phyloP scores from a whole-genome alignment of 192 early-diverging fungal species.

The Backusella luteola region DNA sequence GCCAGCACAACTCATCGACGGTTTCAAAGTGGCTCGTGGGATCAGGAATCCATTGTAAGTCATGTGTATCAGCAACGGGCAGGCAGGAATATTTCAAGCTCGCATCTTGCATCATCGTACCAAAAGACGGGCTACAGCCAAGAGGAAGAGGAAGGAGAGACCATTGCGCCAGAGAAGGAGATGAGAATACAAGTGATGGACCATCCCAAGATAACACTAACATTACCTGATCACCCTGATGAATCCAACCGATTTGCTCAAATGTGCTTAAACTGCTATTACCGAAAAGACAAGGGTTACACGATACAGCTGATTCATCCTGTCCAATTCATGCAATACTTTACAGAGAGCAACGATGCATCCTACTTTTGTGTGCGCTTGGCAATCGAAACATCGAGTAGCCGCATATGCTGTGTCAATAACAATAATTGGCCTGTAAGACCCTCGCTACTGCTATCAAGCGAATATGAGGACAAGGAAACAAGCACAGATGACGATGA shows the following conservation, averaged over 20 bases:
- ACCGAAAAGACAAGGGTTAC: neutral
- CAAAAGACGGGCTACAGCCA: neutral
- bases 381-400: neutral
- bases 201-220: neutral
- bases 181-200: neutral
- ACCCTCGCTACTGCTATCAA: neutral
- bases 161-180: neutral
- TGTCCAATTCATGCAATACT: slow-evolving; percentile 10
- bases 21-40: neutral
- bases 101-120: neutral
- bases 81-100: neutral
- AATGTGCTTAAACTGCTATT: slow-evolving; percentile 1
- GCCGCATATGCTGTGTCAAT: neutral
- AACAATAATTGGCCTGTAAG: slow-evolving; percentile 12
- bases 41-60: neutral
- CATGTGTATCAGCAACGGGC: neutral
- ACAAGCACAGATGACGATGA: neutral
- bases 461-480: neutral
- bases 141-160: neutral
- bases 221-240: neutral
- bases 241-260: slow-evolving; percentile 1
- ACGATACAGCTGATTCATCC: slow-evolving; percentile 7
- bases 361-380: neutral
- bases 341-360: neutral
- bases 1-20: neutral